Evolutionary conservation across 805 yeast species (phyloP), one percentile per base, ranked within the genome.

Genomic region (Kuraishia capsulata): DNA sequence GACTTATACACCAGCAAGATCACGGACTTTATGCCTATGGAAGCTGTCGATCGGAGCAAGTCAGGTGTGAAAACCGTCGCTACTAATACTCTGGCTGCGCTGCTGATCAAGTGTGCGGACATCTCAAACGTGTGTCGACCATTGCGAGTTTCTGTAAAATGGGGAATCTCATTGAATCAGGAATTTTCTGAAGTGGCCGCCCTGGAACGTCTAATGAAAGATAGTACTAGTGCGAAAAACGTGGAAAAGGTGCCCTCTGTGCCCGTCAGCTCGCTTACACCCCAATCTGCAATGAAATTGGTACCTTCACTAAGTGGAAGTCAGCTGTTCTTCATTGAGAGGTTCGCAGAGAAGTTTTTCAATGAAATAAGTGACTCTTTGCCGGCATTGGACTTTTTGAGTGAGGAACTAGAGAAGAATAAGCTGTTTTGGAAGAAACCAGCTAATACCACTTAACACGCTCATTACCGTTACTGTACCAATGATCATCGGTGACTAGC

Each of bases 41-140:
- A 36, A 10, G 18, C 14, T 16, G 21, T 5, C 34, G 8, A 10
- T 13, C 8, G n/a, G 16, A 14, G 38, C 42, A 39, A 33, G 32
- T 35, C 31, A 17, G 34, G 16, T 20, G 30, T 30, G 19, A 16
- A 53, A 43, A 38, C 56, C 50, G 42, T 48, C 25, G 38, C 49
- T 21, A 42, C 53, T 11, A 39, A 46, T 41, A 67, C 83, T 45
- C 59, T 87, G 29, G 67, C 81, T 33, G 72, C 85, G 20, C 61
- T 88, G 42, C 68, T 90, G 43, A 76, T 92, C 43, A 92, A 92
- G 63, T 87, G 95, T 58, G 97, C 97, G 3, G 98, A 92, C 61
- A 87, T 92, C 34, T 85, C 96, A 20, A 92, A 92, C 56, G 96
- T 89, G 18, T 77, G 95, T 8, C 66, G 97, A 43, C 87, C 89